These are phyloP conservation scores for Backusella australiensis DNA, from an alignment of 192 early-diverging fungal species.

Conservation along the genomic window DNA sequence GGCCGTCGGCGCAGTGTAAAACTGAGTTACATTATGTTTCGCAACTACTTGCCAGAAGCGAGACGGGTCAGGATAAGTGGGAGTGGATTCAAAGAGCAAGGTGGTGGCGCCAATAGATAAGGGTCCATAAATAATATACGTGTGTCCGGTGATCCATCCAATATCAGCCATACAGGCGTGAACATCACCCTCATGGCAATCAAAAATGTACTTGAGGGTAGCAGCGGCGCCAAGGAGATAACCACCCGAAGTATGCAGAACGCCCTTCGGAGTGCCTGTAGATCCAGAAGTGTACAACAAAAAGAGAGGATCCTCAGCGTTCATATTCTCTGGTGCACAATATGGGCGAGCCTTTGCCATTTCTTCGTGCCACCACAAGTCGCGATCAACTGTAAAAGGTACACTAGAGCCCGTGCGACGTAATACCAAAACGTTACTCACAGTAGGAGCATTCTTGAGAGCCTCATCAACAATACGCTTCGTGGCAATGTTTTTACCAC, in stretches of 20 bases:
- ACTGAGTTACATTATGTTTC: constrained; percentile 90
- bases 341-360: constrained; percentile 76
- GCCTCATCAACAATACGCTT: constrained; percentile 96
- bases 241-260: constrained; percentile 91
- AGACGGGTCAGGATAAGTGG: constrained; percentile 85
- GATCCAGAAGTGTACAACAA: constrained; percentile 93
- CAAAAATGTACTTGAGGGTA: constrained; percentile 92
- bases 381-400: constrained; percentile 67
- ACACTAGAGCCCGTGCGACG: constrained; percentile 85
- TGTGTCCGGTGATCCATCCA: constrained; percentile 85
- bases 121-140: constrained; percentile 93
- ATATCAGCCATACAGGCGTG: constrained; percentile 96
- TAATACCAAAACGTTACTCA: constrained; percentile 88
- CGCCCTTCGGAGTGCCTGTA: constrained; percentile 89
- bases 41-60: constrained; percentile 83
- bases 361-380: constrained; percentile 96
- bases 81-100: constrained; percentile 93
- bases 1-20: constrained; percentile 97
- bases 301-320: constrained; percentile 91
- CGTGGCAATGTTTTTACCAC: constrained; percentile 82
- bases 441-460: constrained; percentile 67
- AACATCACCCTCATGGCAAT: constrained; percentile 84
- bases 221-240: constrained; percentile 85
- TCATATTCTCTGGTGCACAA: constrained; percentile 86
- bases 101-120: constrained; percentile 85